Base-by-base conservation (phyloP, 1,284 basidiomycete genomes). In the Schizopora paradoxa region DNA sequence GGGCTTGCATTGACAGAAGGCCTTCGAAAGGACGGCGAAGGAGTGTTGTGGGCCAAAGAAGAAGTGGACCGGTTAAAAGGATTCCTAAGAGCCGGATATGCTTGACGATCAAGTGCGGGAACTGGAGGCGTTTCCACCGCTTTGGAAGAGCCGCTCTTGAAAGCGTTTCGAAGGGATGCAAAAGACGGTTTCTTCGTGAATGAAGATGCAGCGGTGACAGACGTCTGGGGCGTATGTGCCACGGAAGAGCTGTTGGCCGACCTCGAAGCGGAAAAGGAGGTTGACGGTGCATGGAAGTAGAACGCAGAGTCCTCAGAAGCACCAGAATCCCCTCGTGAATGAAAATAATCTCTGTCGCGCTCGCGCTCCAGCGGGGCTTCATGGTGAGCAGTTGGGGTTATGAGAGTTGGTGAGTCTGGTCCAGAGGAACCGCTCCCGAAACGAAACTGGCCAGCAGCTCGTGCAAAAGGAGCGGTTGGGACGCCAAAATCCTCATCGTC, bases 111-210 rank as follows among this genome's bases (percentile, higher is more conserved):
- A 34, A 86, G 64, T 26, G 68, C 66, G 13, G 86, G 84, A 38
- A 88, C 67, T 5, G 86, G 83, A 28, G 85, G 83, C 6, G 73
- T 61, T 13, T 82, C 78, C 47, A 53, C 42, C 8, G 65, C 59
- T 38, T 61, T 72, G 49, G 61, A 72, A 25, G 71, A 66, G 49
- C 76, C 72, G n/a, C 58, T 69, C 64, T 90, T 92, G 76, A 94
- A 92, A 3, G 89, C 88, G 61, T 91, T 91, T 42, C 88, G 82
- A 46, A 94, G 77, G 6, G 86, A 91, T 1, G 90, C 88, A 54
- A 92, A 88, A 0, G 87, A 90, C 1, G 86, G 66, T 54, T 91
- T 91, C 68, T 91, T 91, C 39, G 80, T 71, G 57, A 87, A 82
- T 2, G 79, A 72, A 5, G 76, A 67, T 2, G 70, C 69, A 2